phyloP scores from a whole-genome alignment of 306 rosid species.

The Potentilla sterilis region DNA sequence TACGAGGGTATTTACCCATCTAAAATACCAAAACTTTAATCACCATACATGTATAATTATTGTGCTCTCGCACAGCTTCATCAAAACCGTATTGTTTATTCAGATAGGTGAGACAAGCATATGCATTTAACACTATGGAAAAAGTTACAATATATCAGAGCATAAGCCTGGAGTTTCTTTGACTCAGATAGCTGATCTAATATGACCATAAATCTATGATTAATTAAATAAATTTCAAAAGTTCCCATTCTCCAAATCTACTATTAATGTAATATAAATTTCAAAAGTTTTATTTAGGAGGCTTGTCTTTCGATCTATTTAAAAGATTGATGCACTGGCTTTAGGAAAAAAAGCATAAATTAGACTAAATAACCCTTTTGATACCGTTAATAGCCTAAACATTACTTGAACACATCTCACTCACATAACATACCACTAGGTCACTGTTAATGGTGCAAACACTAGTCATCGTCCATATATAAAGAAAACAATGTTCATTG shows the following conservation, averaged over 20 bases:
- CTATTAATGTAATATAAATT: neutral
- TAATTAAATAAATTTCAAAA: too few relatives aligned
- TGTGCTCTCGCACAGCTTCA: neutral
- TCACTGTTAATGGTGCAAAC: neutral
- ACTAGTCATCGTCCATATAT: neutral
- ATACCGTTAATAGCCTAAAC: neutral
- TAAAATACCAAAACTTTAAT: neutral
- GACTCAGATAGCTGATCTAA: neutral
- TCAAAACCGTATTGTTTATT: neutral
- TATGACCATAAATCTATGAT: too few relatives aligned
- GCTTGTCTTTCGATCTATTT: neutral
- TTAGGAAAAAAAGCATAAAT: neutral
- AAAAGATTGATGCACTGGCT: neutral
- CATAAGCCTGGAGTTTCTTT: neutral
- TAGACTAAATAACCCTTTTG: neutral
- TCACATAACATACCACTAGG: neutral
- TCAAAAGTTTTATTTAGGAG: neutral
- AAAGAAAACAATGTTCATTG: neutral
- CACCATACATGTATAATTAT: neutral
- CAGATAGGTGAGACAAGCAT: neutral
- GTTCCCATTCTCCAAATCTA: neutral
- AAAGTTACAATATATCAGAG: neutral
- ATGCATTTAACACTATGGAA: neutral
- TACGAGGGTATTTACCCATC: neutral
- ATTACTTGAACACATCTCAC: neutral